A percentile compares a stretch with the other conserved stretches of the same genome.
Evolutionary conservation across 768 basidiomycete genomes (phyloP).

Genomic region (Trametes sanguinea): DNA sequence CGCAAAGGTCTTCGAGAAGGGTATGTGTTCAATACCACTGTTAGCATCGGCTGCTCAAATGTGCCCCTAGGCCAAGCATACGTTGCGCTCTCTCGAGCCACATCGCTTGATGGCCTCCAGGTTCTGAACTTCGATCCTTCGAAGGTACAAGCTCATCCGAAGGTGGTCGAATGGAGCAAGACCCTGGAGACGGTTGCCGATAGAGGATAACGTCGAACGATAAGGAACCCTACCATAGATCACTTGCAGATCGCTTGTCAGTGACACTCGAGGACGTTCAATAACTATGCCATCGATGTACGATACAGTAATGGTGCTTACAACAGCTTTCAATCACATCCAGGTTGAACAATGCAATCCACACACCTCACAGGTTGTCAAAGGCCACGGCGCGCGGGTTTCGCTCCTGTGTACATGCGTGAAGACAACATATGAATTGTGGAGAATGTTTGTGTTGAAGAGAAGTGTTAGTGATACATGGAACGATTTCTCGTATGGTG

Average conservation of each 20-base stretch:
- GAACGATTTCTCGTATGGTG: neutral
- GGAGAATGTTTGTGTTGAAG: no score
- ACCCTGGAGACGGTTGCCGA: slow-evolving; percentile 55
- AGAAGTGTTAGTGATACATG: neutral
- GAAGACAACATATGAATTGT: no score
- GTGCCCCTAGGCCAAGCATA: slow-evolving; percentile 74
- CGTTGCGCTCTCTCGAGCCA: slow-evolving; percentile 88
- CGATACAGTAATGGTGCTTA: no score
- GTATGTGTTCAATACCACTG: slow-evolving; percentile 37
- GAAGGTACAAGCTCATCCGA: slow-evolving; percentile 78
- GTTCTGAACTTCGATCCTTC: slow-evolving; percentile 74
- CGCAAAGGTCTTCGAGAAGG: slow-evolving; percentile 90
- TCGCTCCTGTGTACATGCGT: no score
- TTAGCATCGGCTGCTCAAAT: neutral
- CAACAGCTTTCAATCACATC: no score
- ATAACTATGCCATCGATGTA: no score
- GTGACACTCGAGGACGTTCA: no score
- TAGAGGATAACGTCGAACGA: neutral
- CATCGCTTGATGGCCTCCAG: slow-evolving; percentile 81
- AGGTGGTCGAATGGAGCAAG: slow-evolving; percentile 71
- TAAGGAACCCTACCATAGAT: neutral
- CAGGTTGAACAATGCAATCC: no score
- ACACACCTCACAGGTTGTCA: no score
- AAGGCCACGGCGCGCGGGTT: no score
- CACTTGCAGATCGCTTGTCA: no score